phyloP scores from a whole-genome alignment of 352 stramenopile species.

The Saprolegnia parasitica region DNA sequence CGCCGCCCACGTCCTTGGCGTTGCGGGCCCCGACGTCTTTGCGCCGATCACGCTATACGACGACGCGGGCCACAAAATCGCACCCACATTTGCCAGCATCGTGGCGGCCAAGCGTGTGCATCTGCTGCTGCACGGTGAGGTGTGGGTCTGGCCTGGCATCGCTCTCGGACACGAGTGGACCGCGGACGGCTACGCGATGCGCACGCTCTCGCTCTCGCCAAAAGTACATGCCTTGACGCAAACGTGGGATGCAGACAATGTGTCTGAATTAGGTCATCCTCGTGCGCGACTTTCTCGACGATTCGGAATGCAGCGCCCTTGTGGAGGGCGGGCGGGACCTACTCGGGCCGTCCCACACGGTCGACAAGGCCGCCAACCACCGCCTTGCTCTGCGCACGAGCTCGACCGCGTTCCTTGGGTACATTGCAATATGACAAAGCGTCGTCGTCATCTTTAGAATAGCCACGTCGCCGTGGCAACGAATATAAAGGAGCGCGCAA shows the following conservation, averaged over 20 bases:
- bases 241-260: not conserved
- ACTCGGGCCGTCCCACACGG: conserved; percentile 10
- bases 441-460: not conserved
- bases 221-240: not conserved
- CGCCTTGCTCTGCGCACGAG: conserved; percentile 9
- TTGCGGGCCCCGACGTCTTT: not conserved
- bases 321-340: conserved; percentile 14
- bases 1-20: conserved; percentile 5
- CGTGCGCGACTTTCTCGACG: conserved; percentile 12
- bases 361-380: not conserved
- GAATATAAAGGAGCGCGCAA: conserved; percentile 1
- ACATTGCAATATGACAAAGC: not conserved
- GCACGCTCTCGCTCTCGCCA: conserved; percentile 27
- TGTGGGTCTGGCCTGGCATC: conserved; percentile 30
- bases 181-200: conserved; percentile 16
- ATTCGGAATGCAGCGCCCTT: conserved; percentile 15
- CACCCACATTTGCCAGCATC: not conserved
- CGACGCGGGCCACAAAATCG: not conserved
- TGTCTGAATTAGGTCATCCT: conserved; percentile 15
- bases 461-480: conserved; percentile 1
- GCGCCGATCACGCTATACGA: conserved; percentile 10
- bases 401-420: conserved; percentile 25
- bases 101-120: conserved; percentile 10
- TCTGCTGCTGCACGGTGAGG: conserved; percentile 20
- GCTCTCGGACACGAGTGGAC: conserved; percentile 13